A percentile compares a stretch with the other conserved stretches of the same genome.
Evolutionary conservation across 805 yeast genomes (phyloP).

Genomic region (Dipodascus albidus): DNA sequence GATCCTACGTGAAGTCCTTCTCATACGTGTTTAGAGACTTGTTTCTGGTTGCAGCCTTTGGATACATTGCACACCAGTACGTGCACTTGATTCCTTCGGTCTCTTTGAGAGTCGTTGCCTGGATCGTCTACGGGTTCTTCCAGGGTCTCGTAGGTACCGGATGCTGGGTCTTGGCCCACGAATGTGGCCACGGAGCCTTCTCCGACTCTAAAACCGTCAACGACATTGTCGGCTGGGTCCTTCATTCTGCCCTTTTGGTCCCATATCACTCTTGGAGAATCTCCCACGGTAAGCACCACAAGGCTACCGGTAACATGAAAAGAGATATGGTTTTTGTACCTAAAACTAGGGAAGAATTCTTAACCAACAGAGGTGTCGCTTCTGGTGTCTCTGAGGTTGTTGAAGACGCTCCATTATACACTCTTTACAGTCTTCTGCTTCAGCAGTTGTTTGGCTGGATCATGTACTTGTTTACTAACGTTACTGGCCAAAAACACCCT

Average conservation of each 20-base stretch:
- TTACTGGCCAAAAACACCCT: slow-evolving; percentile 60
- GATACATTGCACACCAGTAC: slow-evolving; percentile 40
- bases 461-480: slow-evolving; percentile 53
- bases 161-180: slow-evolving; percentile 79
- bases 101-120: slow-evolving; percentile 39
- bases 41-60: slow-evolving; percentile 31
- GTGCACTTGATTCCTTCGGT: slow-evolving; percentile 39
- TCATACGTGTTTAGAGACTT: slow-evolving; percentile 62
- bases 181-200: slow-evolving; percentile 86
- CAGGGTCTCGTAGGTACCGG: slow-evolving; percentile 69
- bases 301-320: slow-evolving; percentile 73
- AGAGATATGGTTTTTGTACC: slow-evolving; percentile 86
- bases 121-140: slow-evolving; percentile 43
- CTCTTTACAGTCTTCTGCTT: slow-evolving; percentile 41
- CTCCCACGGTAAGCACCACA: slow-evolving; percentile 80
- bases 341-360: slow-evolving; percentile 46
- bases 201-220: slow-evolving; percentile 60
- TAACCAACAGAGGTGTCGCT: slow-evolving; percentile 24
- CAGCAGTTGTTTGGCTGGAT: slow-evolving; percentile 80
- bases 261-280: slow-evolving; percentile 85
- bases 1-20: slow-evolving; percentile 43
- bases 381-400: slow-evolving; percentile 35
- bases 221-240: slow-evolving; percentile 72
- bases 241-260: slow-evolving; percentile 68
- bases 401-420: slow-evolving; percentile 65